Evolutionary conservation across 1,284 basidiomycete species (phyloP).

Genomic region (Cutaneotrichosporon sp.): DNA sequence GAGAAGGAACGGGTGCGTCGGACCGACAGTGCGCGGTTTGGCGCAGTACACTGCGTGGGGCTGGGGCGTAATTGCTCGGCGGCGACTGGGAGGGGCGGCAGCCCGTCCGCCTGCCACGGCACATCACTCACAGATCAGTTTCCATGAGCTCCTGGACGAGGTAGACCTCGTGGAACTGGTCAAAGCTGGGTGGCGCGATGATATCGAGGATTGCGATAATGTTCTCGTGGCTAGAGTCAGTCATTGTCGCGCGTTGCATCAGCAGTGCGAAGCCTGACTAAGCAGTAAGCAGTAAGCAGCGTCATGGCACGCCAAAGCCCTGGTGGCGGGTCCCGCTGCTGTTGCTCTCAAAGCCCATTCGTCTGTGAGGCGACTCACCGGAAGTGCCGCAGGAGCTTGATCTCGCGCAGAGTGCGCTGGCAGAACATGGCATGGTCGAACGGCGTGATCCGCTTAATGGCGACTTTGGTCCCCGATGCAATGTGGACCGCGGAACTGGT

Average conservation of each 20-base stretch:
- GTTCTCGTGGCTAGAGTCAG: constrained; percentile 55
- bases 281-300: background rate
- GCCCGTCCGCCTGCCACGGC: background rate
- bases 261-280: background rate
- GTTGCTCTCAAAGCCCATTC: background rate
- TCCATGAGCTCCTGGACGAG: constrained; percentile 64
- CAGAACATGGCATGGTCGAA: constrained; percentile 94
- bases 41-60: background rate
- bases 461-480: constrained; percentile 75
- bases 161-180: constrained; percentile 80
- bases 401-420: constrained; percentile 77
- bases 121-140: constrained; percentile 60
- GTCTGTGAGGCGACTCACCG: constrained; percentile 41
- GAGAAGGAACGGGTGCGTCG: background rate
- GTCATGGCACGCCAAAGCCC: too few relatives aligned
- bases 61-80: background rate
- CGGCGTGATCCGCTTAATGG: constrained; percentile 88
- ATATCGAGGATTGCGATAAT: constrained; percentile 96
- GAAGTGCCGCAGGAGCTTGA: constrained; percentile 86
- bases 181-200: constrained; percentile 80
- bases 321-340: background rate
- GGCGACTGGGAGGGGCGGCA: background rate
- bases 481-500: constrained; percentile 72
- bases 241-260: background rate
- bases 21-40: background rate